phyloP scores from a whole-genome alignment of 768 basidiomycete genomes.

The Tulasnella sp. region DNA sequence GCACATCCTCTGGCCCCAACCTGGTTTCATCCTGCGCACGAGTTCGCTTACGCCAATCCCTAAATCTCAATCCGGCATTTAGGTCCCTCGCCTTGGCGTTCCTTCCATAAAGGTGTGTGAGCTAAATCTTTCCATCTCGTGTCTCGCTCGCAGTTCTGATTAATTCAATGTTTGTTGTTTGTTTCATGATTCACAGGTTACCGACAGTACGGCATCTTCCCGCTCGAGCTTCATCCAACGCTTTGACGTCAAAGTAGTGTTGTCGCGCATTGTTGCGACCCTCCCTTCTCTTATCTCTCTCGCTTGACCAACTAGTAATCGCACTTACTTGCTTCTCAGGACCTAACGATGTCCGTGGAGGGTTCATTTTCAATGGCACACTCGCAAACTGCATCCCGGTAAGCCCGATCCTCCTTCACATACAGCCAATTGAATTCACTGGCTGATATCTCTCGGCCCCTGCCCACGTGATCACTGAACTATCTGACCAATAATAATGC shows the following conservation, averaged over 20 bases:
- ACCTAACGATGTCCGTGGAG: conserved; percentile 53
- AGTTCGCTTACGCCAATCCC: background rate
- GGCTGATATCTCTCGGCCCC: no score
- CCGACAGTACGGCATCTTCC: background rate
- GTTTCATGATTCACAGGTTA: background rate
- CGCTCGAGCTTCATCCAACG: background rate
- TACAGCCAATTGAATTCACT: no score
- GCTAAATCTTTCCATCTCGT: conserved; percentile 53
- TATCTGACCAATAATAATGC: no score
- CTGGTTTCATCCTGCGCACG: background rate
- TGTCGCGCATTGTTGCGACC: background rate
- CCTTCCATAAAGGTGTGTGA: conserved; percentile 63
- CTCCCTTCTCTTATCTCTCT: background rate
- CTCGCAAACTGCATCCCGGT: conserved; percentile 76
- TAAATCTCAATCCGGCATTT: background rate
- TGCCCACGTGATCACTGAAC: no score
- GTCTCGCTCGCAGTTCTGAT: conserved; percentile 20
- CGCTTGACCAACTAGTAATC: background rate
- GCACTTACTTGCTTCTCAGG: conserved; percentile 37
- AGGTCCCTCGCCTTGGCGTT: conserved; percentile 60
- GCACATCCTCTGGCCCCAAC: background rate
- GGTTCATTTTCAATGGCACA: conserved; percentile 31
- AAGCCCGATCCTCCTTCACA: conserved; percentile 28
- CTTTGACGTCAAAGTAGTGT: background rate
- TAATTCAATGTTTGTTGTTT: background rate